Conservation (phyloP, 148 eudicot genomes). For the Fagopyrum homotropicum region DNA sequence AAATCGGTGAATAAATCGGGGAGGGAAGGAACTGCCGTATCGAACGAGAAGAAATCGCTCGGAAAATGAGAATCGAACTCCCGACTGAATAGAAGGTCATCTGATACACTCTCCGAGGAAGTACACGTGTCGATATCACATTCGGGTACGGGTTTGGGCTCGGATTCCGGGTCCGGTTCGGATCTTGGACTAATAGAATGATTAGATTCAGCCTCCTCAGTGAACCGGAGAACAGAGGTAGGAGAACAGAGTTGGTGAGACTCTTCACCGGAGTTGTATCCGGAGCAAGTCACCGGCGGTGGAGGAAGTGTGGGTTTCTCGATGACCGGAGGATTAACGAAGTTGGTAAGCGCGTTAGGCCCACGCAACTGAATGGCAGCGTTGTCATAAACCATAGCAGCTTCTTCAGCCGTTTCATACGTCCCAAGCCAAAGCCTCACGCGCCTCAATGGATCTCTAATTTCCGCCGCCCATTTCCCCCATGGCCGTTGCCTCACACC, state of each 20-base stretch:
- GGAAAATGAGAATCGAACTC: not conserved
- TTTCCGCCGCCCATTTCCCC: constrained; percentile 71
- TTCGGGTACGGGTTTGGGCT: not conserved
- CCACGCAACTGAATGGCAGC: constrained; percentile 58
- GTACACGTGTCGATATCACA: constrained; percentile 10
- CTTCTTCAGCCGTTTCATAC: constrained; percentile 55
- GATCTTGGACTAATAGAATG: not conserved
- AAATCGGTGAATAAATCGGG: not conserved
- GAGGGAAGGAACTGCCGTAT: not conserved
- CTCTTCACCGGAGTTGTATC: constrained; percentile 13
- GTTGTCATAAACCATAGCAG: constrained; percentile 51
- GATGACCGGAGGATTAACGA: constrained; percentile 18
- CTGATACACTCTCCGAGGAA: not conserved
- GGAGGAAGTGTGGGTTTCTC: not conserved
- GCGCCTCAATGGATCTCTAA: constrained; percentile 37
- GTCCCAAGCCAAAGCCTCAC: constrained; percentile 50
- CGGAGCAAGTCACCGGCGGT: constrained; percentile 2
- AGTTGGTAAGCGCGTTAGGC: constrained; percentile 51
- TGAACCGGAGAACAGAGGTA: constrained; percentile 34
- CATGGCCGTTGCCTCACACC: constrained; percentile 57
- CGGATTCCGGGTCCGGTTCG: constrained; percentile 10
- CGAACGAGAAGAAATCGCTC: not conserved
- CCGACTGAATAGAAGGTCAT: not conserved
- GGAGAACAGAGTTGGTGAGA: constrained; percentile 29
- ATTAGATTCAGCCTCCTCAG: constrained; percentile 12